phyloP scores from a whole-genome alignment of 805 yeast species.

The Blastobotrys terrestris region DNA sequence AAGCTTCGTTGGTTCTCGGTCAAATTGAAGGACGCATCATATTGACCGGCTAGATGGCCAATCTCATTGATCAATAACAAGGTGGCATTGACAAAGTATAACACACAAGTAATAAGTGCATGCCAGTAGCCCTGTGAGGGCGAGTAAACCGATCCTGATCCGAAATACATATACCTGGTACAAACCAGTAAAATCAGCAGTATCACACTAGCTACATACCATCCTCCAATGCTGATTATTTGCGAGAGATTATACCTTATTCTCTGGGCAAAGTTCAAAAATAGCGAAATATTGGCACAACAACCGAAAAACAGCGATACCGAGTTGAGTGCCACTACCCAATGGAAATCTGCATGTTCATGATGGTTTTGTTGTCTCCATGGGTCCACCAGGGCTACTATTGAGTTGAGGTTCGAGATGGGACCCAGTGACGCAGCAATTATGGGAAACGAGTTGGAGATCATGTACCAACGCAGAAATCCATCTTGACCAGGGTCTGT shows the following conservation, averaged over 20 bases:
- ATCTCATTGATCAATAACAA: conserved; percentile 50
- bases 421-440: conserved; percentile 77
- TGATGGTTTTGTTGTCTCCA: conserved; percentile 45
- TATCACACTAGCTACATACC: conserved; percentile 53
- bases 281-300: conserved; percentile 58
- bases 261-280: conserved; percentile 56
- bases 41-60: conserved; percentile 54
- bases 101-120: conserved; percentile 57
- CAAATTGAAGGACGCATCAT: conserved; percentile 66
- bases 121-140: conserved; percentile 69
- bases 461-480: conserved; percentile 48
- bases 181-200: conserved; percentile 45
- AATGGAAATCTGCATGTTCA: conserved; percentile 27
- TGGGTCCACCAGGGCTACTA: conserved; percentile 61
- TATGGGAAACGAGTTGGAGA: conserved; percentile 68
- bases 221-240: conserved; percentile 52
- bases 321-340: conserved; percentile 52
- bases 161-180: conserved; percentile 30
- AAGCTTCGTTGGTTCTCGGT: conserved; percentile 62
- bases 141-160: conserved; percentile 18
- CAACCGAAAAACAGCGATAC: conserved; percentile 60
- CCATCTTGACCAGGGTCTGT: conserved; percentile 10
- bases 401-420: conserved; percentile 63
- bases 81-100: conserved; percentile 54
- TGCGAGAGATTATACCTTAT: conserved; percentile 59